Evolutionary conservation across 768 basidiomycete genomes (phyloP).

Genomic region (Hygrophoropsis aurantiaca): DNA sequence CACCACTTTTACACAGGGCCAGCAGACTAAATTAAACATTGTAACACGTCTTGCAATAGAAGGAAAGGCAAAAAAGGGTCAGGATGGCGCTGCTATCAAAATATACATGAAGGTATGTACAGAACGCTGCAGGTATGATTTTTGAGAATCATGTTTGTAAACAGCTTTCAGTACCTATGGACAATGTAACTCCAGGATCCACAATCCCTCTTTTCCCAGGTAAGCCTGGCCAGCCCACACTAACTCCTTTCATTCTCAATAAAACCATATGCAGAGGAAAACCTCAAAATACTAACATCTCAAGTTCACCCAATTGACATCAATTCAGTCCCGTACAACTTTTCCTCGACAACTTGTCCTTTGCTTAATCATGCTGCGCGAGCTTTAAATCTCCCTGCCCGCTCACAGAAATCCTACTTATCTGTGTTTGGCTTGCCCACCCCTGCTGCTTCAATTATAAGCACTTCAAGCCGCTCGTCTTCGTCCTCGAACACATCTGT

Average conservation of each 20-base stretch:
- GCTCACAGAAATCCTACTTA: constrained; percentile 59
- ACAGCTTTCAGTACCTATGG: constrained; percentile 69
- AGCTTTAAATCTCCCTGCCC: constrained; percentile 64
- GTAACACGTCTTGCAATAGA: constrained; percentile 75
- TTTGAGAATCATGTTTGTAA: no score
- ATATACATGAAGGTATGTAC: constrained; percentile 73
- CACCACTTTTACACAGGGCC: constrained; percentile 45
- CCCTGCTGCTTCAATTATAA: constrained; percentile 27
- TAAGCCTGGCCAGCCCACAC: constrained; percentile 26
- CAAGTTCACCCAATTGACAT: constrained; percentile 76
- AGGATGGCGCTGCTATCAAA: constrained; percentile 65
- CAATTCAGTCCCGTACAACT: constrained; percentile 72
- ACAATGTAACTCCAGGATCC: constrained; percentile 62
- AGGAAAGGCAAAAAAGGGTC: constrained; percentile 65
- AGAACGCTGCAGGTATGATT: no score
- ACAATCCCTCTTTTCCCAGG: constrained; percentile 75
- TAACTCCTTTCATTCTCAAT: neutral
- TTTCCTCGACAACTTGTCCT: constrained; percentile 62
- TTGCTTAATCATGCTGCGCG: constrained; percentile 68
- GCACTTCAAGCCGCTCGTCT: constrained; percentile 34
- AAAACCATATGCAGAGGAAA: constrained; percentile 58
- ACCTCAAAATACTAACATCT: constrained; percentile 69
- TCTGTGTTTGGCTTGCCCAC: constrained; percentile 50
- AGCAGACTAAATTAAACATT: constrained; percentile 56
- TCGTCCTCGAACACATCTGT: constrained; percentile 32